Evolutionary conservation across 2,329 filamentous ascomycete species (phyloP).

Genomic region (Fusarium sp.): DNA sequence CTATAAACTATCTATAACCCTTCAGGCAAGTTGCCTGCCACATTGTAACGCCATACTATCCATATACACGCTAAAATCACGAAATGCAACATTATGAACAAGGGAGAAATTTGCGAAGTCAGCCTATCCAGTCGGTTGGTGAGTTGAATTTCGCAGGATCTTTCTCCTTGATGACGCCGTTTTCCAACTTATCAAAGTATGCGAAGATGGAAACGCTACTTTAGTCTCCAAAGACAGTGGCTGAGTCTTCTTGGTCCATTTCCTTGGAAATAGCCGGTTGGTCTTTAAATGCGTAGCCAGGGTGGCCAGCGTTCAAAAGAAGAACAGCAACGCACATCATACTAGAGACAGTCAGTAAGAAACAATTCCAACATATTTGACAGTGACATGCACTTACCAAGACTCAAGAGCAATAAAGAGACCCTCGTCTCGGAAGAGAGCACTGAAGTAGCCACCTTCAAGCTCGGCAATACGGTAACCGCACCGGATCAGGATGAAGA

Average conservation of each 20-base stretch:
- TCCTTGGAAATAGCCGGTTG: background rate
- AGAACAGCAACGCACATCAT: constrained; percentile 40
- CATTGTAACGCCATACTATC: constrained; percentile 10
- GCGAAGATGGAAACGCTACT: no score
- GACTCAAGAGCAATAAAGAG: constrained; percentile 44
- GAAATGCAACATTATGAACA: background rate
- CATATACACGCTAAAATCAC: background rate
- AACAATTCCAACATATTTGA: background rate
- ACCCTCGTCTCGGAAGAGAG: constrained; percentile 38
- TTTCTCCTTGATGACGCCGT: background rate
- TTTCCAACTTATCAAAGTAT: background rate
- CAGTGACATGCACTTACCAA: constrained; percentile 19
- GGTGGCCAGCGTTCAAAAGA: constrained; percentile 38
- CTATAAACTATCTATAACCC: background rate
- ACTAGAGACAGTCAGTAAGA: constrained; percentile 22
- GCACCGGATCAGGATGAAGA: constrained; percentile 67
- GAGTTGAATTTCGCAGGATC: background rate
- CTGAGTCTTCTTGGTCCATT: constrained; percentile 8
- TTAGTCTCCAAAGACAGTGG: background rate
- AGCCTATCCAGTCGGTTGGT: background rate
- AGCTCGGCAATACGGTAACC: constrained; percentile 70
- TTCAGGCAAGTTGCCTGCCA: background rate
- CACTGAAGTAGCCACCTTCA: constrained; percentile 61
- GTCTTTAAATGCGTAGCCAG: constrained; percentile 28
- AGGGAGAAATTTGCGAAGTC: background rate